Percentiles rank a stretch among this genome's conserved stretches.
These are phyloP conservation scores for Nowakowskiella sp. DNA, from an alignment of 192 early-diverging fungal species.

Conservation along the genomic window DNA sequence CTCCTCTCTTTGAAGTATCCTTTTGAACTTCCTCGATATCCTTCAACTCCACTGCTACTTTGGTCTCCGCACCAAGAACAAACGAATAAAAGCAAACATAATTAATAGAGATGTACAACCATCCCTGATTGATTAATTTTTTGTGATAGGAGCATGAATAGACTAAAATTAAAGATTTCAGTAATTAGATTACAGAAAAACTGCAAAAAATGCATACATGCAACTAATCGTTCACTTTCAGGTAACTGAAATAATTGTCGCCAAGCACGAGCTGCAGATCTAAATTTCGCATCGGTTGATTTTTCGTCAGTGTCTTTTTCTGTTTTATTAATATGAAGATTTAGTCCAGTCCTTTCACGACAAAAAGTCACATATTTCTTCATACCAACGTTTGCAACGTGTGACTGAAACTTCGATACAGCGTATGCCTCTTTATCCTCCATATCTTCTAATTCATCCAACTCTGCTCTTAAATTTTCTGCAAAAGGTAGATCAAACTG, in stretches of 20 bases:
- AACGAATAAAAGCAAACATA: slow-evolving; percentile 94
- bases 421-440: slow-evolving; percentile 81
- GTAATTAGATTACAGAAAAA: neutral
- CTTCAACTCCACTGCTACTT: slow-evolving; percentile 82
- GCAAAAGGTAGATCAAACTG: neutral
- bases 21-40: slow-evolving; percentile 82
- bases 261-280: slow-evolving; percentile 79
- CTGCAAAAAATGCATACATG: slow-evolving; percentile 47
- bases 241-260: slow-evolving; percentile 78
- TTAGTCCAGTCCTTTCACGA: neutral
- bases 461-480: slow-evolving; percentile 70
- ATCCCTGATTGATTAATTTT: slow-evolving; percentile 84
- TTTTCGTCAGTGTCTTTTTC: slow-evolving; percentile 72
- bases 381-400: slow-evolving; percentile 70
- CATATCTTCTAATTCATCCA: slow-evolving; percentile 64
- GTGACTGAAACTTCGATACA: slow-evolving; percentile 80
- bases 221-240: slow-evolving; percentile 78
- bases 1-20: slow-evolving; percentile 83
- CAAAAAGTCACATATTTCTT: neutral
- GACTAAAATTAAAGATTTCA: slow-evolving; percentile 28
- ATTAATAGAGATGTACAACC: slow-evolving; percentile 93
- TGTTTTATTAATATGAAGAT: no score
- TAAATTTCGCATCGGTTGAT: slow-evolving; percentile 75
- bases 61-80: slow-evolving; percentile 86
- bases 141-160: slow-evolving; percentile 87